A percentile compares a stretch with the other conserved stretches of the same genome.
phyloP scores from a whole-genome alignment of 2,329 filamentous ascomycete genomes.

The Dichotomopilus funicola region DNA sequence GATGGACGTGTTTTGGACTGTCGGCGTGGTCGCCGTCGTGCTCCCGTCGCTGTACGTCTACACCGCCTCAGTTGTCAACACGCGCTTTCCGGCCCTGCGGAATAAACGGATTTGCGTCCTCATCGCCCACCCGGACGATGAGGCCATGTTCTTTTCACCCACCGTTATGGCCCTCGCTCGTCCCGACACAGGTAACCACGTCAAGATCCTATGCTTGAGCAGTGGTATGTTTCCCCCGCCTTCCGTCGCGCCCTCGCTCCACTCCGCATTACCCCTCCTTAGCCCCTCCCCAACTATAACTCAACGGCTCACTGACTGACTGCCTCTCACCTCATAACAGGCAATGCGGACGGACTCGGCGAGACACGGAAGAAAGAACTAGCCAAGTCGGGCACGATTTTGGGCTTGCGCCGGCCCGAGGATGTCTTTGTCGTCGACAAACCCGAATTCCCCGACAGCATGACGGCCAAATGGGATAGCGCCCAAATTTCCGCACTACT shows the following conservation, averaged over 20 bases:
- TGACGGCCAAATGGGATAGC: conserved; percentile 71
- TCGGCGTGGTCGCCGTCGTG: conserved; percentile 35
- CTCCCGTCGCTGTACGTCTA: conserved; percentile 48
- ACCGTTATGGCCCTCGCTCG: conserved; percentile 77
- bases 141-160: conserved; percentile 98
- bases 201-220: conserved; percentile 90
- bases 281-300: neutral
- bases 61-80: conserved; percentile 39
- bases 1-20: conserved; percentile 26
- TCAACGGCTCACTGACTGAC: neutral
- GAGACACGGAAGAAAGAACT: conserved; percentile 78
- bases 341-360: conserved; percentile 81
- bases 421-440: conserved; percentile 85
- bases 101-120: conserved; percentile 86
- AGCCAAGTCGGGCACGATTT: conserved; percentile 65
- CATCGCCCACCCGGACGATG: conserved; percentile 96
- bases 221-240: conserved; percentile 48
- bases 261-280: too few relatives aligned
- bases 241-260: too few relatives aligned
- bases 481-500: conserved; percentile 64
- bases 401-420: conserved; percentile 67
- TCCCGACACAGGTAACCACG: conserved; percentile 75
- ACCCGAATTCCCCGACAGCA: conserved; percentile 80
- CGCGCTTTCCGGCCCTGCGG: conserved; percentile 58
- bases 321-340: conserved; percentile 33